Percentiles rank a stretch among this genome's conserved stretches.
Conservation (phyloP, 73 alveolate genomes). For the Tetrahymena elliotti region DNA sequence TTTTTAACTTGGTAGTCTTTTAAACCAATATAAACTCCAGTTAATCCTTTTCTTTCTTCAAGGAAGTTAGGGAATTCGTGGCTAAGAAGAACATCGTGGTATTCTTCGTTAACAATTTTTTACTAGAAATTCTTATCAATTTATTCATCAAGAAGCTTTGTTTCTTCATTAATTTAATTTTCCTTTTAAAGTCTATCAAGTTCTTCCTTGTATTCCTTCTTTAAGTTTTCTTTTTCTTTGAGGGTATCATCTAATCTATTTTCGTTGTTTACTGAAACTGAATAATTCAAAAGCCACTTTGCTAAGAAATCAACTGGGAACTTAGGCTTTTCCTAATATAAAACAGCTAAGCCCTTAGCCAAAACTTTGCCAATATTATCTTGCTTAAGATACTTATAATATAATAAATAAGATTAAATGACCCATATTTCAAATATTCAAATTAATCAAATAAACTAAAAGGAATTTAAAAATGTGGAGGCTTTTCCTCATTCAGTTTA, state of each 20-base stretch:
- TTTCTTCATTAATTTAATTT: conserved; percentile 46
- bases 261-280: conserved; percentile 35
- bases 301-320: conserved; percentile 86
- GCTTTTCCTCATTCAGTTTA: neutral
- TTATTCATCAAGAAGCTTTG: conserved; percentile 44
- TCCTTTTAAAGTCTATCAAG: conserved; percentile 33
- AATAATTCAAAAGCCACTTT: conserved; percentile 79
- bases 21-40: conserved; percentile 90
- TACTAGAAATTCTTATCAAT: conserved; percentile 25
- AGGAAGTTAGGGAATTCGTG: conserved; percentile 52
- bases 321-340: conserved; percentile 70
- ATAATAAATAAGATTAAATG: neutral
- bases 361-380: conserved; percentile 63
- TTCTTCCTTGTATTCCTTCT: conserved; percentile 36
- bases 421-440: neutral
- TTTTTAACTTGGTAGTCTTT: conserved; percentile 43
- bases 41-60: conserved; percentile 57
- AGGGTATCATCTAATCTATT: conserved; percentile 38
- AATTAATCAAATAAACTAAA: neutral
- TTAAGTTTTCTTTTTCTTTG: conserved; percentile 42
- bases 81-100: conserved; percentile 45
- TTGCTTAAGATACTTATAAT: conserved; percentile 37
- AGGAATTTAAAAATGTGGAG: neutral
- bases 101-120: conserved; percentile 36
- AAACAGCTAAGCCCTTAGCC: conserved; percentile 71